Evolutionary conservation across 2,329 filamentous ascomycete species (phyloP).

Genomic region (Penicillium expansum): DNA sequence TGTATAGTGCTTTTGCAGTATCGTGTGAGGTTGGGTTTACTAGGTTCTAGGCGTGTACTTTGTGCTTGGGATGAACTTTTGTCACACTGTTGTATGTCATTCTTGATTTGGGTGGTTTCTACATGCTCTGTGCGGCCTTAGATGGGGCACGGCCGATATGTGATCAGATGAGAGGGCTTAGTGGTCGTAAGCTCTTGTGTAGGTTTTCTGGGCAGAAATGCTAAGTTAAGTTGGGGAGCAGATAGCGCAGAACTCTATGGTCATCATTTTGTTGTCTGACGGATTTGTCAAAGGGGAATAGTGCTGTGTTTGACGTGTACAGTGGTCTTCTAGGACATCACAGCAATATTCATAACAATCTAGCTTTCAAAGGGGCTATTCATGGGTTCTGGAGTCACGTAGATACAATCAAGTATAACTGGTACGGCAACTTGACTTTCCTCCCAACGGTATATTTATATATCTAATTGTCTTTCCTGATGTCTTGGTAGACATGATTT

Average conservation of each 20-base stretch:
- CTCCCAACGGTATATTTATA: background rate
- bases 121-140: background rate
- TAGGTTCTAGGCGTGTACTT: background rate
- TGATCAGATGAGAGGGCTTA: background rate
- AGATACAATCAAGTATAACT: background rate
- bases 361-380: background rate
- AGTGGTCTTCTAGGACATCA: background rate
- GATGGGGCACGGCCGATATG: background rate
- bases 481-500: background rate
- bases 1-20: background rate
- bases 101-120: background rate
- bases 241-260: background rate
- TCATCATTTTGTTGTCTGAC: background rate
- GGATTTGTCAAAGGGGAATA: background rate
- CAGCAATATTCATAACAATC: too few relatives aligned
- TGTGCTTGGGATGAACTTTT: background rate
- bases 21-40: background rate
- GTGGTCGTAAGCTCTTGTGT: background rate
- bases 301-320: background rate
- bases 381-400: background rate
- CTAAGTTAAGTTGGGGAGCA: background rate
- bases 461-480: background rate
- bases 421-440: background rate
- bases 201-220: background rate
- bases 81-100: background rate